phyloP scores from a whole-genome alignment of 129 eudicot species.

The Centaurea solstitialis region DNA sequence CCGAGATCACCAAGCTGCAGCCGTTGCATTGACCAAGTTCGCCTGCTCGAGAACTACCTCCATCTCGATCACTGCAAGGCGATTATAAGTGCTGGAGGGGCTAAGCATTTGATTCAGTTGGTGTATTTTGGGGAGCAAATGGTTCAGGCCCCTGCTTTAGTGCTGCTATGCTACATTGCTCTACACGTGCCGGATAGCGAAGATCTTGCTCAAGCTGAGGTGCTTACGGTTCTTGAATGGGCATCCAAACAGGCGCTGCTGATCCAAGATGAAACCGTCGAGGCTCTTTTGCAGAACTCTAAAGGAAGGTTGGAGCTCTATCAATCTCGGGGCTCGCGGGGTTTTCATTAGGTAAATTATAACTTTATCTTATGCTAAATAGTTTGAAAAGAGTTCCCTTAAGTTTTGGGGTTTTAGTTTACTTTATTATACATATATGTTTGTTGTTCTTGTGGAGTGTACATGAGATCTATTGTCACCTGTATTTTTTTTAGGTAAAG shows the following conservation, averaged over 20 bases:
- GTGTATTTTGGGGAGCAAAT: slow-evolving; percentile 45
- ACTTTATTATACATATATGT: slow-evolving; percentile 8
- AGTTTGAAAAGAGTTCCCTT: not conserved
- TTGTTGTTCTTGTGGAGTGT: slow-evolving; percentile 9
- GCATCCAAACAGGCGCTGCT: slow-evolving; percentile 41
- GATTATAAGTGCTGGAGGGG: slow-evolving; percentile 43
- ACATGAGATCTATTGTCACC: slow-evolving; percentile 16
- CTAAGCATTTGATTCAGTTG: slow-evolving; percentile 39
- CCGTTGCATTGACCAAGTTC: slow-evolving; percentile 31
- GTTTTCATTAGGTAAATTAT: slow-evolving; percentile 33
- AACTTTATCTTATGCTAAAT: slow-evolving; percentile 8
- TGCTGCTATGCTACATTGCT: slow-evolving; percentile 44
- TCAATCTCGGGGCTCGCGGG: slow-evolving; percentile 42
- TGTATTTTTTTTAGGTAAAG: slow-evolving; percentile 4
- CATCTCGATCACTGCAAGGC: slow-evolving; percentile 47
- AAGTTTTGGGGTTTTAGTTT: not conserved
- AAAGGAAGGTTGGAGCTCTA: slow-evolving; percentile 48
- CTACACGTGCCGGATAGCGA: slow-evolving; percentile 40
- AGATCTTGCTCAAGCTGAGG: slow-evolving; percentile 46
- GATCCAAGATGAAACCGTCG: slow-evolving; percentile 29
- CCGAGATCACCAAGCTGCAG: slow-evolving; percentile 37
- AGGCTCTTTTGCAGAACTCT: slow-evolving; percentile 27
- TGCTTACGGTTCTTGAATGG: slow-evolving; percentile 50
- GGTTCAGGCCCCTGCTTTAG: slow-evolving; percentile 36
- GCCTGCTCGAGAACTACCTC: slow-evolving; percentile 43